Percentiles rank a stretch among this genome's conserved stretches.
phyloP scores from a whole-genome alignment of 2,329 filamentous ascomycete species.

The Chrysoporthe puriensis region DNA sequence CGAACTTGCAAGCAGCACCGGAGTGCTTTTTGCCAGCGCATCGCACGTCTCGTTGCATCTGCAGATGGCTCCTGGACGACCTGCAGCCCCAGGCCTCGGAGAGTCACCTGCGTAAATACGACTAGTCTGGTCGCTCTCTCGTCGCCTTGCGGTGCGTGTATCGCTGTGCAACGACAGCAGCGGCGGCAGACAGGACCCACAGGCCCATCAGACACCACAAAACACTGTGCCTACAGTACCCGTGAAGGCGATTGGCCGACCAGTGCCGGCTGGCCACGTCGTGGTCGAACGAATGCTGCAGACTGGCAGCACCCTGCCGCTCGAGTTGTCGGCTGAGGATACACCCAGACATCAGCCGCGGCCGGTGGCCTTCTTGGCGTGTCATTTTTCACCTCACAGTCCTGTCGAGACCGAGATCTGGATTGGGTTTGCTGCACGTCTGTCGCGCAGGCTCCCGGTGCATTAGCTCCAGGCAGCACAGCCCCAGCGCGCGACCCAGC shows the following conservation, averaged over 20 bases:
- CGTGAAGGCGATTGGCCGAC: constrained; percentile 14
- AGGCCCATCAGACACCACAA: constrained; percentile 1
- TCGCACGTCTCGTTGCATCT: neutral
- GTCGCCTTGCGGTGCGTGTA: neutral
- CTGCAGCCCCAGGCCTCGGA: neutral
- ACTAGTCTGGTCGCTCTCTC: neutral
- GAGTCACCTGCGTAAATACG: neutral
- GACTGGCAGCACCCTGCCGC: neutral
- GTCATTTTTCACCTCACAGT: neutral
- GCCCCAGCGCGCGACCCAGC: neutral
- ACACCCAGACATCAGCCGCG: neutral
- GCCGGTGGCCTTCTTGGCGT: neutral
- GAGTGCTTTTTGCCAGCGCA: neutral
- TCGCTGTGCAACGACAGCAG: neutral
- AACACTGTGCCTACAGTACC: neutral
- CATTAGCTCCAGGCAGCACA: constrained; percentile 10
- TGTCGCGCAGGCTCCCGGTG: neutral
- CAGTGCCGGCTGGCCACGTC: constrained; percentile 10
- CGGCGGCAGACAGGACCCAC: neutral
- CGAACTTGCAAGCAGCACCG: neutral
- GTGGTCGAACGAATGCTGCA: neutral
- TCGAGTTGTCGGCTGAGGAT: neutral
- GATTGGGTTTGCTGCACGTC: neutral
- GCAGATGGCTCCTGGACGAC: neutral
- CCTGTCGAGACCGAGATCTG: neutral